Base-by-base conservation (phyloP, 208 protist species). In the Cochliopodium minus region DNA sequence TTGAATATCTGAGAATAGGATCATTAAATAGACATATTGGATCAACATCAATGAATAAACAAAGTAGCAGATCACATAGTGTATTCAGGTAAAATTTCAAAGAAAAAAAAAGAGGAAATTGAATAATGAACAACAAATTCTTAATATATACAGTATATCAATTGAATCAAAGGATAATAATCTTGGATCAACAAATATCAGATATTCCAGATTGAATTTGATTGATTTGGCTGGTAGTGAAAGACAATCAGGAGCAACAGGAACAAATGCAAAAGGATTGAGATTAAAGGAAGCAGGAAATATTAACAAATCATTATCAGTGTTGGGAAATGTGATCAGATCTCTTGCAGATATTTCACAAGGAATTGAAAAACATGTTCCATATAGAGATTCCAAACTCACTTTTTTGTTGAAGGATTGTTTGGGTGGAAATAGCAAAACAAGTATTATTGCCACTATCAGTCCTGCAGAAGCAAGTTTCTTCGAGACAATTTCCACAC, bases 21-120 rank as follows among this genome's bases (percentile, higher is more conserved):
- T 70, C 82, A 55, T 46, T 62, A 11, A 52, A 55, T 47, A 71
- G 85, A 0, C 69, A 78, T 25, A 71, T 72, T n/a, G 87, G 79
- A 0, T 58, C 71, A 26, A 96, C 91, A 0, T 69, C 74, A 33
- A 91, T 94, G 84, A 97, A 97, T 64, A 78, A 90, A n/a, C 65
- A 69, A 30, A 91, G 79, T 20, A 88, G 77, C 49, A 74, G 92
- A 30, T 92, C 88, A 2, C 93, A 97, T 67, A 89, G 89, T 26
- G 88, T 97, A 47, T 95, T 96, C 63, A n/a, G n/a, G n/a, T n/a
- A n/a, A n/a, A n/a, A n/a, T n/a, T n/a, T n/a, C n/a, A n/a, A n/a
- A n/a, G n/a, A n/a, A n/a, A n/a, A n/a, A n/a, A n/a, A n/a, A n/a
- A n/a, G n/a, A n/a, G n/a, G n/a, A n/a, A n/a, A n/a, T n/a, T n/a